Conservation (phyloP, 768 basidiomycete genomes). For the Amanita phalloides region DNA sequence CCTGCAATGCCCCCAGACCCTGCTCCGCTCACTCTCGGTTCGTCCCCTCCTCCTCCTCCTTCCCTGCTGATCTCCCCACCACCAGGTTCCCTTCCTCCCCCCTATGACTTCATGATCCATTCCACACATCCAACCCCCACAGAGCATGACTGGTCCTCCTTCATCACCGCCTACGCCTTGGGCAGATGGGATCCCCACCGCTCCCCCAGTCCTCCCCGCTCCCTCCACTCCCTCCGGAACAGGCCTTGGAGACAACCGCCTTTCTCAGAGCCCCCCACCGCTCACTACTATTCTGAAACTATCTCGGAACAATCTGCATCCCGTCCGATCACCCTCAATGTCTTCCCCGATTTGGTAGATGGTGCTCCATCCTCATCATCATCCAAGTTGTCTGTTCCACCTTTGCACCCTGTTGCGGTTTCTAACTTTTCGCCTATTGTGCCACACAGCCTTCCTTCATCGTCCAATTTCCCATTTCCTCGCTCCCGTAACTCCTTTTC, state of each 20-base stretch:
- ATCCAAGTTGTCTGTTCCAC: constrained; percentile 7
- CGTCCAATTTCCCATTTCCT: constrained; percentile 18
- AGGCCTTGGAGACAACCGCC: constrained; percentile 15
- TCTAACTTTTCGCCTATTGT: neutral
- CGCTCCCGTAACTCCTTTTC: constrained; percentile 25
- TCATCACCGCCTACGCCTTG: constrained; percentile 63
- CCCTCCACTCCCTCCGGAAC: constrained; percentile 10
- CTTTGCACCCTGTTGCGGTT: neutral
- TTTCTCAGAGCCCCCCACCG: constrained; percentile 14
- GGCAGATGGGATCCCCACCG: constrained; percentile 76
- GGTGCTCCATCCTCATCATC: constrained; percentile 5
- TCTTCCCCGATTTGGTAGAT: constrained; percentile 2
- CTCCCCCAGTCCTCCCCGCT: constrained; percentile 48
- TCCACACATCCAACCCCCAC: constrained; percentile 2
- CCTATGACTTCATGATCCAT: constrained; percentile 9
- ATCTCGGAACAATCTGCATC: neutral
- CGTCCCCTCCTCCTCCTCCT: constrained; percentile 3
- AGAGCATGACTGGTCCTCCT: constrained; percentile 60
- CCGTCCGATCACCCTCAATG: neutral
- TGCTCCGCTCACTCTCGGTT: constrained; percentile 11
- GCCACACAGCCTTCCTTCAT: constrained; percentile 11
- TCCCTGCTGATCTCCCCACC: neutral
- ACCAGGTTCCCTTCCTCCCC: constrained; percentile 13
- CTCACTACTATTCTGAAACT: neutral
- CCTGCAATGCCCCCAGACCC: constrained; percentile 16